Evolutionary conservation across 257 asterid genomes (phyloP).

Genomic region (Jacaranda copaia): DNA sequence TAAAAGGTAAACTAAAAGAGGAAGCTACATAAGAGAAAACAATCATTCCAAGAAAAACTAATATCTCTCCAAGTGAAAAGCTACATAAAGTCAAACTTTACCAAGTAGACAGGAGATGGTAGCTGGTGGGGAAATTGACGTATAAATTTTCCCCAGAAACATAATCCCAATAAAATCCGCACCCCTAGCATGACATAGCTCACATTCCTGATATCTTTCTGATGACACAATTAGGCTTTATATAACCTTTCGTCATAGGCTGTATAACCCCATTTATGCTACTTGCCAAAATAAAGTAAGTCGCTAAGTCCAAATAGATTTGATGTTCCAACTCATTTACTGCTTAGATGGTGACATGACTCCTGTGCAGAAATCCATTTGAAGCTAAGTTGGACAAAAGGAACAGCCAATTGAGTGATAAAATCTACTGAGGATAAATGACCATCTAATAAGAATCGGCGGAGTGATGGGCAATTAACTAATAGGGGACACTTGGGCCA

Average conservation of each 20-base stretch:
- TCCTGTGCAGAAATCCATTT: not conserved
- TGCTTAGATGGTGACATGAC: not conserved
- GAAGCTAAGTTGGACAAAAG: not conserved
- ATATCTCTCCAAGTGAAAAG: not conserved
- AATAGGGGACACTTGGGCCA: not conserved
- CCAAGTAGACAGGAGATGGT: not conserved
- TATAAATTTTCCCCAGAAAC: not conserved
- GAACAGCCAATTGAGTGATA: not conserved
- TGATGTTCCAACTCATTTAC: not conserved
- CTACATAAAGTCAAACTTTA: not conserved
- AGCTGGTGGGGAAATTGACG: not conserved
- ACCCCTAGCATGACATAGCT: not conserved
- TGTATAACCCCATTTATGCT: not conserved
- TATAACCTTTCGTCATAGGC: not conserved
- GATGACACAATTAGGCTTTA: not conserved
- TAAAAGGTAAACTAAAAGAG: not conserved
- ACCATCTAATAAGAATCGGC: not conserved
- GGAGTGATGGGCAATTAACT: not conserved
- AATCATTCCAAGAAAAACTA: not conserved
- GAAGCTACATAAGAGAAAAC: not conserved
- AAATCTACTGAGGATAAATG: too few species aligned
- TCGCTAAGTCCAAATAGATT: not conserved
- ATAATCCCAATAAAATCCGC: not conserved
- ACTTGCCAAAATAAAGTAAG: not conserved
- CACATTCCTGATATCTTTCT: not conserved